phyloP scores from a whole-genome alignment of 345 rosid genomes.

The Lumnitzera racemosa region DNA sequence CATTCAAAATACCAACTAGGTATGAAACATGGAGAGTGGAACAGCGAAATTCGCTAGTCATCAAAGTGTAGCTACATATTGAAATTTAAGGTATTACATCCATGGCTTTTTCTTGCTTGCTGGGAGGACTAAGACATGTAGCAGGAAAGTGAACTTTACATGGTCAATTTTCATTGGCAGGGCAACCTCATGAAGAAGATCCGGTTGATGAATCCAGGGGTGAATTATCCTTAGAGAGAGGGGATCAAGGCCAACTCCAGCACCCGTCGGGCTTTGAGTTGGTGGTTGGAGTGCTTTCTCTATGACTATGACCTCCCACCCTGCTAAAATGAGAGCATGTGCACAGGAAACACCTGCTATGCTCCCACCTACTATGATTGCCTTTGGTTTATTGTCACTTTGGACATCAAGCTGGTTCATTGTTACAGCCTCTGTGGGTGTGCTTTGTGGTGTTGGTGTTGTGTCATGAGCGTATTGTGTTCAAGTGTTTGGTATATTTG shows the following conservation, averaged over 20 bases:
- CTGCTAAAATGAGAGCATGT: constrained; percentile 52
- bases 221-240: constrained; percentile 36
- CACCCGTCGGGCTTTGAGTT: constrained; percentile 69
- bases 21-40: no score
- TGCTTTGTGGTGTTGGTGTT: no score
- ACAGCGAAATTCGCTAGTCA: no score
- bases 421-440: no score
- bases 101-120: no score
- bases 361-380: constrained; percentile 69
- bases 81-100: no score
- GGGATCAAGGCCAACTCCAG: constrained; percentile 63
- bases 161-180: constrained; percentile 52
- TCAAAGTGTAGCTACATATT: no score
- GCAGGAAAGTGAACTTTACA: constrained; percentile 16
- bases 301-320: constrained; percentile 55
- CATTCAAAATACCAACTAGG: no score
- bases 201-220: constrained; percentile 49
- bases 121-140: neutral
- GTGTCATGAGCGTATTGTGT: no score
- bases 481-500: no score
- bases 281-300: constrained; percentile 62
- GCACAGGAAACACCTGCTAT: constrained; percentile 75
- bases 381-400: constrained; percentile 21
- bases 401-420: no score
- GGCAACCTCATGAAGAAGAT: constrained; percentile 36